phyloP scores from a whole-genome alignment of 225 moss, liverwort and hornwort species.

The Thuidium tamariscinum region DNA sequence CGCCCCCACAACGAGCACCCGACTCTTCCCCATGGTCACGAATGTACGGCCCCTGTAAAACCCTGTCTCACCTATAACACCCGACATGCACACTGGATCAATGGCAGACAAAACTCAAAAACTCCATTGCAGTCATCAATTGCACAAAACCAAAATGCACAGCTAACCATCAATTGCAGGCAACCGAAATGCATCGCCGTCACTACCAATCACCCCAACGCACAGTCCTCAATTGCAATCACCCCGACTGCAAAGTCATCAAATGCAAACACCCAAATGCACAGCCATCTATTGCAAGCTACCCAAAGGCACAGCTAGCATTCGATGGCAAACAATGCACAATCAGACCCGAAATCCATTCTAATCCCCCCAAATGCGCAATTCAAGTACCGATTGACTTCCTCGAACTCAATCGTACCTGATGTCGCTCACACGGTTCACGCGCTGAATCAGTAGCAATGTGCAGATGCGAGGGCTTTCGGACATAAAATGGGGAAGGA shows the following conservation, averaged over 20 bases:
- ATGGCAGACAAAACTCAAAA: too few relatives aligned
- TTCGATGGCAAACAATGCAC: not conserved
- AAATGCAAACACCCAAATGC: not conserved
- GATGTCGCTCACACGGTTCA: not conserved
- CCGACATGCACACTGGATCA: not conserved
- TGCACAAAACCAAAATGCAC: not conserved
- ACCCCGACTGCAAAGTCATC: not conserved
- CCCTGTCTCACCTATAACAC: not conserved
- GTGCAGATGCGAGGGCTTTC: not conserved
- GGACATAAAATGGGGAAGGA: too few relatives aligned
- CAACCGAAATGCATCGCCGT: not conserved
- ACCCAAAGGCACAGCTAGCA: not conserved
- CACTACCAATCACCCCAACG: too few relatives aligned
- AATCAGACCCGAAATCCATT: not conserved
- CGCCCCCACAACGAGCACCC: slow-evolving; percentile 2
- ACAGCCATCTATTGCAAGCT: not conserved
- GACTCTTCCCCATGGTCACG: not conserved
- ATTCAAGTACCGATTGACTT: too few relatives aligned
- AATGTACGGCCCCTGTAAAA: not conserved
- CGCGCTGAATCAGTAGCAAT: not conserved
- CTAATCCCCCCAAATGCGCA: too few relatives aligned
- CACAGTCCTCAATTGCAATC: too few relatives aligned
- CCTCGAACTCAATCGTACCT: not conserved
- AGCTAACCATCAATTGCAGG: not conserved
- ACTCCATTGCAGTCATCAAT: not conserved